A percentile compares a stretch with the other conserved stretches of the same genome.
Conservation (phyloP, 805 yeast genomes). For the Saturnispora zaruensis region DNA sequence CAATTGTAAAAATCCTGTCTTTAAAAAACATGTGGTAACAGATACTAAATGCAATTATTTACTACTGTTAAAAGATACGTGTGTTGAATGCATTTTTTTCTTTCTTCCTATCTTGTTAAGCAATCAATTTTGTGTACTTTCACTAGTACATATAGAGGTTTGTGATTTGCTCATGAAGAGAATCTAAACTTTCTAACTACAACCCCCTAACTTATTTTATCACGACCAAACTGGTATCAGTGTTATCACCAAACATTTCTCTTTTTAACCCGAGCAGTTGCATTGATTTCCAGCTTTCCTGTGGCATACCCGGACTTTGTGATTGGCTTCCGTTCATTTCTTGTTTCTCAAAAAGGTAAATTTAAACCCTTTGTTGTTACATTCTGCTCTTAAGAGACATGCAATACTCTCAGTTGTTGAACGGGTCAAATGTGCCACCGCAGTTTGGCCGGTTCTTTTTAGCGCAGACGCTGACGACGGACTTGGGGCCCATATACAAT, state of each 20-base stretch:
- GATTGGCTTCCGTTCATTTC: neutral
- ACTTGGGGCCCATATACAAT: slow-evolving; percentile 50
- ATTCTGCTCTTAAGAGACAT: neutral
- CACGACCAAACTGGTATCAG: neutral
- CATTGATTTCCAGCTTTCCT: neutral
- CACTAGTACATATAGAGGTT: neutral
- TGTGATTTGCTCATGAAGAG: neutral
- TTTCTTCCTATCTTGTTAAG: too few species aligned
- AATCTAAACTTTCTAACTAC: neutral
- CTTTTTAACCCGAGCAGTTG: neutral
- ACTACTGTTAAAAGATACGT: too few species aligned
- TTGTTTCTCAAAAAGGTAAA: neutral
- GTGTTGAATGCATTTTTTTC: neutral
- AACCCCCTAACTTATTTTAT: too few species aligned
- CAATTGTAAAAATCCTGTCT: too few species aligned
- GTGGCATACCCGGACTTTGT: neutral
- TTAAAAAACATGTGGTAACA: too few species aligned
- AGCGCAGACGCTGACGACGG: slow-evolving; percentile 2
- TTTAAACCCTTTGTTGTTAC: neutral
- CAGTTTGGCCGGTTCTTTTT: slow-evolving; percentile 7
- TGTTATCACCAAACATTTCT: neutral
- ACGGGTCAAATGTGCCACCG: slow-evolving; percentile 7
- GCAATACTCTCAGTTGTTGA: slow-evolving; percentile 5
- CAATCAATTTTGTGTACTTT: neutral
- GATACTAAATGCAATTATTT: too few species aligned